A percentile compares a stretch with the other conserved stretches of the same genome.
These are phyloP conservation scores for Fraxinus nigra DNA, from an alignment of 305 asterid genomes.

Conservation along the genomic window DNA sequence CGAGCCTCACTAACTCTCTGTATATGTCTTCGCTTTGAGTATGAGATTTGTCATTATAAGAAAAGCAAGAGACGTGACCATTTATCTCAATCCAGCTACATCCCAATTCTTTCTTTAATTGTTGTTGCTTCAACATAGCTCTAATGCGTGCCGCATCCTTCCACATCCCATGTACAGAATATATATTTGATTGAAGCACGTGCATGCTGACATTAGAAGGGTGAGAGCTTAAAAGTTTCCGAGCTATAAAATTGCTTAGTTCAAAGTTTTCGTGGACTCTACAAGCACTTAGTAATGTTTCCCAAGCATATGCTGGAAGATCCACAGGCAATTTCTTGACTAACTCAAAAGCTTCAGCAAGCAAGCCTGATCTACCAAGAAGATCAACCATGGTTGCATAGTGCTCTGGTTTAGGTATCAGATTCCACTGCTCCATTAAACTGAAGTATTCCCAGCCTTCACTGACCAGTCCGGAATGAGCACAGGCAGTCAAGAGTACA, in stretches of 20 bases:
- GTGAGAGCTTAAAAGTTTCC: conserved; percentile 18
- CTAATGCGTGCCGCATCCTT: conserved; percentile 42
- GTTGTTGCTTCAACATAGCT: conserved; percentile 28
- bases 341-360: conserved; percentile 39
- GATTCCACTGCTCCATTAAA: conserved; percentile 40
- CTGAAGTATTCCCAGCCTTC: conserved; percentile 37
- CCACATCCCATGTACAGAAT: conserved; percentile 52
- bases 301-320: conserved; percentile 45
- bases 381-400: conserved; percentile 41
- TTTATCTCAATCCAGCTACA: conserved; percentile 50
- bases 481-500: conserved; percentile 49
- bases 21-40: conserved; percentile 13
- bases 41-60: conserved; percentile 29
- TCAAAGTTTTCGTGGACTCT: conserved; percentile 40
- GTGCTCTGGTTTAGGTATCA: conserved; percentile 43
- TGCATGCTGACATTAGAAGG: conserved; percentile 37
- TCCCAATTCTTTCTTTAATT: conserved; percentile 39
- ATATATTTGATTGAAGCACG: conserved; percentile 47
- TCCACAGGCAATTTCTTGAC: conserved; percentile 35
- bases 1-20: conserved; percentile 30
- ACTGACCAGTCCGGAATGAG: conserved; percentile 43
- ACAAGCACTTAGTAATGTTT: conserved; percentile 49
- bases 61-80: conserved; percentile 32
- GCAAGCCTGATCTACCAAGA: conserved; percentile 44
- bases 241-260: conserved; percentile 33